These are phyloP conservation scores for Colletotrichum sp. DNA, from an alignment of 2,329 filamentous ascomycete species.

Conservation along the genomic window DNA sequence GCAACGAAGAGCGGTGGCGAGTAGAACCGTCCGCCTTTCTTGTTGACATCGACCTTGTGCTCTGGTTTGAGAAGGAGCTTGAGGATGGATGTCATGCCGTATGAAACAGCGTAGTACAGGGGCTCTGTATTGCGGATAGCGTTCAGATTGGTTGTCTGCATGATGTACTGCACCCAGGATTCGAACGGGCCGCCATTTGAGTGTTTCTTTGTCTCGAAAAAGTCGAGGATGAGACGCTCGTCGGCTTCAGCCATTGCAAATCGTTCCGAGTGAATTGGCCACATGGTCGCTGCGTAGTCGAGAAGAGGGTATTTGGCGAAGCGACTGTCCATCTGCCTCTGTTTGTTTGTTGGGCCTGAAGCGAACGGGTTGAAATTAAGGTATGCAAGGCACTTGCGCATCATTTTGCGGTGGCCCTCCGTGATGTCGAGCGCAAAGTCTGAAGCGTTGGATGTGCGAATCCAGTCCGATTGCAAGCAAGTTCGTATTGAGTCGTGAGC, in stretches of 20 bases:
- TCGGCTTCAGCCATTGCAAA: not conserved
- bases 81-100: conserved; percentile 27
- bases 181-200: conserved; percentile 24
- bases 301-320: conserved; percentile 18
- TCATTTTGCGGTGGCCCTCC: conserved; percentile 21
- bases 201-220: conserved; percentile 25
- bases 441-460: conserved; percentile 21
- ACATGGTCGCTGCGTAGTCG: conserved; percentile 22
- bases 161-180: conserved; percentile 28
- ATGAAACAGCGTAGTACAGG: conserved; percentile 30
- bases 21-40: conserved; percentile 23
- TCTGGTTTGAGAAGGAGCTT: conserved; percentile 23
- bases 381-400: conserved; percentile 28
- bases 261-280: conserved; percentile 27
- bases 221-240: conserved; percentile 23
- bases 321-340: not conserved
- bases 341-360: conserved; percentile 12
- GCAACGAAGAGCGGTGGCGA: conserved; percentile 28
- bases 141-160: not conserved
- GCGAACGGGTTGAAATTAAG: conserved; percentile 23
- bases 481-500: conserved; percentile 28
- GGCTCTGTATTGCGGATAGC: conserved; percentile 23
- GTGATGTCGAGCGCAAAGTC: conserved; percentile 23
- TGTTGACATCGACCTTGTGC: conserved; percentile 22
- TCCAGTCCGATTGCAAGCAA: conserved; percentile 25